Percentiles rank a stretch among this genome's conserved stretches.
phyloP scores from a whole-genome alignment of 2,329 filamentous ascomycete genomes.

The Ceratocystis colombiana region DNA sequence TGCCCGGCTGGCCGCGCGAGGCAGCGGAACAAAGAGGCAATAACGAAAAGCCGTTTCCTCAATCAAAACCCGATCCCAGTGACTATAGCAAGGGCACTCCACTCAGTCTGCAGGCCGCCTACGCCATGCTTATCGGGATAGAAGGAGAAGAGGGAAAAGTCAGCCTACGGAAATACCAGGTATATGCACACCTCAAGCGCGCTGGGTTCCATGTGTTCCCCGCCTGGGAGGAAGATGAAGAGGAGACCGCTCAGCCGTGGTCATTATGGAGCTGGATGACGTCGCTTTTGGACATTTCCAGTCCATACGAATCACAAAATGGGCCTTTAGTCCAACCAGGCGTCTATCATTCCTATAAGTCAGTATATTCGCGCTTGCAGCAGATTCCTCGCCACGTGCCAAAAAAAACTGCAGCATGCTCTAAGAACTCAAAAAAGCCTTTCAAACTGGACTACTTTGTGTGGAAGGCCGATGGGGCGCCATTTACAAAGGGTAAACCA shows the following conservation, averaged over 20 bases:
- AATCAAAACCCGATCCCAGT: constrained; percentile 29
- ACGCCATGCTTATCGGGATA: constrained; percentile 68
- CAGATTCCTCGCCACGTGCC: constrained; percentile 63
- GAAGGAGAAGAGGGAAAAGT: constrained; percentile 52
- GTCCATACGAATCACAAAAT: constrained; percentile 26
- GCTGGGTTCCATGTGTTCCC: constrained; percentile 72
- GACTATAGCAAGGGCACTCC: constrained; percentile 59
- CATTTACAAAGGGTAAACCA: constrained; percentile 71
- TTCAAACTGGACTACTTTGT: constrained; percentile 71
- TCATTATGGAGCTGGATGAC: constrained; percentile 46
- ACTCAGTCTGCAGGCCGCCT: constrained; percentile 82
- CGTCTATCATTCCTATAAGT: constrained; percentile 54
- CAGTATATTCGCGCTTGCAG: constrained; percentile 67
- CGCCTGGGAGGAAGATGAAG: constrained; percentile 39
- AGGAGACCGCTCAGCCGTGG: constrained; percentile 25
- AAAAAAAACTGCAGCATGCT: constrained; percentile 19
- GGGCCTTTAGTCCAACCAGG: constrained; percentile 54
- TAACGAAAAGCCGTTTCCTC: constrained; percentile 28
- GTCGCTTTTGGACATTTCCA: constrained; percentile 36
- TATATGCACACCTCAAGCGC: constrained; percentile 76
- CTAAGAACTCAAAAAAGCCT: constrained; percentile 36
- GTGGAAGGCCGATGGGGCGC: constrained; percentile 55
- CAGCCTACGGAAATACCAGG: constrained; percentile 70
- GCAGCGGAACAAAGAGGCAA: constrained; percentile 27
- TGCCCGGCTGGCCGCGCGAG: constrained; percentile 32